Percentiles rank a stretch among this genome's conserved stretches.
These are phyloP conservation scores for Globisporangium spiculum DNA, from an alignment of 352 stramenopile genomes.

Conservation along the genomic window DNA sequence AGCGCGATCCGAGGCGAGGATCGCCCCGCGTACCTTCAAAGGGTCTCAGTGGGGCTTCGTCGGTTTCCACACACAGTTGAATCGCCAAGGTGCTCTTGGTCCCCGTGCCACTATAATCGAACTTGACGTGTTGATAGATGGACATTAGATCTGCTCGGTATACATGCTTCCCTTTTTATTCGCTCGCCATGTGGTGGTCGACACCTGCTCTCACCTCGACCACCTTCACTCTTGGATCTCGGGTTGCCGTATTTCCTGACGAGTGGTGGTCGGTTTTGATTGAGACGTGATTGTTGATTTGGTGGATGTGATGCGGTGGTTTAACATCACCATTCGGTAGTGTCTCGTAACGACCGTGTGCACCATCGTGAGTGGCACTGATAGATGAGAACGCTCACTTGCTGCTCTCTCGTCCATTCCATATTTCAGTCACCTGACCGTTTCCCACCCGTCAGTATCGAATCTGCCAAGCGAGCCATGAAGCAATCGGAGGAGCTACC, in stretches of 20 bases:
- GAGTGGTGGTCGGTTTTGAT: background rate
- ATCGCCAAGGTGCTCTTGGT: background rate
- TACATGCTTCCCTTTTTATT: background rate
- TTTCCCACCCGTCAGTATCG: background rate
- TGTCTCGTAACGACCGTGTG: background rate
- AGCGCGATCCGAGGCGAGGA: too few relatives aligned
- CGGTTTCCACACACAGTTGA: too few relatives aligned
- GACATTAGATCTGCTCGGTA: background rate
- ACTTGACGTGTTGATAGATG: background rate
- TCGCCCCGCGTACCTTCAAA: too few relatives aligned
- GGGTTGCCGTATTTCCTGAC: background rate
- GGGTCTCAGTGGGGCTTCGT: too few relatives aligned
- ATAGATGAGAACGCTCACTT: background rate
- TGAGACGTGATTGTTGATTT: background rate
- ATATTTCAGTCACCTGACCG: background rate
- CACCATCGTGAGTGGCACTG: background rate
- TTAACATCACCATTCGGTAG: background rate
- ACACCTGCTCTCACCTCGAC: background rate
- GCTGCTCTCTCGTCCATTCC: background rate
- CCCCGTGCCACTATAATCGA: background rate
- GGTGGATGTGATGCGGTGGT: background rate
- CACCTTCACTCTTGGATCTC: background rate
- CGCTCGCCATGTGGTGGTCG: background rate
- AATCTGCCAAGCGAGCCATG: conserved; percentile 31
- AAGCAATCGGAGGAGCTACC: conserved; percentile 40